A percentile compares a stretch with the other conserved stretches of the same genome.
Conservation (phyloP, 1,284 basidiomycete genomes). For the Tremellales sp. region DNA sequence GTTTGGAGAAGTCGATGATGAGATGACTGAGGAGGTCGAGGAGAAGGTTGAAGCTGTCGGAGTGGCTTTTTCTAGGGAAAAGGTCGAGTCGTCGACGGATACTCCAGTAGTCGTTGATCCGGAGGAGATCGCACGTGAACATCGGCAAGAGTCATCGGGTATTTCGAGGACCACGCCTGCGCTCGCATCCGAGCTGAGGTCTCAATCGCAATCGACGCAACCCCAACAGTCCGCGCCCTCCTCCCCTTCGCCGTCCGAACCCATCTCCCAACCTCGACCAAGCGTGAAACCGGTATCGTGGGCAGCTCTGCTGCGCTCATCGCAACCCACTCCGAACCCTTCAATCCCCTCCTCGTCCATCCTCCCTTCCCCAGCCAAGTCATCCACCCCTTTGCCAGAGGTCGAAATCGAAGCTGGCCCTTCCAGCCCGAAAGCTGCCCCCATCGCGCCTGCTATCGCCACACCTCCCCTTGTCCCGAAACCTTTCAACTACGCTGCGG, state of each 20-base stretch:
- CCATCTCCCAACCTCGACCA: conserved; percentile 42
- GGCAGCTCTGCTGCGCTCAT: conserved; percentile 65
- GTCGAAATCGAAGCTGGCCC: conserved; percentile 13
- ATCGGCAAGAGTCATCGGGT: too few relatives aligned
- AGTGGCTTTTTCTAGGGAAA: too few relatives aligned
- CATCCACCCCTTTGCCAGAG: conserved; percentile 19
- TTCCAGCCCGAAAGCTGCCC: conserved; percentile 48
- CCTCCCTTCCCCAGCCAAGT: conserved; percentile 23
- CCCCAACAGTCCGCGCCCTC: too few relatives aligned
- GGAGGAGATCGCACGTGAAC: too few relatives aligned
- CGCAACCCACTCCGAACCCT: neutral
- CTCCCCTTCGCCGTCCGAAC: too few relatives aligned
- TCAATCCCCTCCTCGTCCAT: conserved; percentile 20
- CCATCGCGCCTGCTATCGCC: conserved; percentile 60
- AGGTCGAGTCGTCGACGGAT: too few relatives aligned
- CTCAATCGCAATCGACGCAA: too few relatives aligned
- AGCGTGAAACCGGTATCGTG: conserved; percentile 60
- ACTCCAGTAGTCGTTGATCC: too few relatives aligned
- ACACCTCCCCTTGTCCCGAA: conserved; percentile 22
- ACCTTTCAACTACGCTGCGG: conserved; percentile 42
- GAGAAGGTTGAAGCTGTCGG: too few relatives aligned
- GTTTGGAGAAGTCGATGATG: neutral
- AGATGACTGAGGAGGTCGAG: neutral
- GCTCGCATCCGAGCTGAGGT: too few relatives aligned
- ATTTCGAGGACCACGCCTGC: too few relatives aligned